phyloP scores from a whole-genome alignment of 2,329 filamentous ascomycete species.

The Claviceps cyperi region DNA sequence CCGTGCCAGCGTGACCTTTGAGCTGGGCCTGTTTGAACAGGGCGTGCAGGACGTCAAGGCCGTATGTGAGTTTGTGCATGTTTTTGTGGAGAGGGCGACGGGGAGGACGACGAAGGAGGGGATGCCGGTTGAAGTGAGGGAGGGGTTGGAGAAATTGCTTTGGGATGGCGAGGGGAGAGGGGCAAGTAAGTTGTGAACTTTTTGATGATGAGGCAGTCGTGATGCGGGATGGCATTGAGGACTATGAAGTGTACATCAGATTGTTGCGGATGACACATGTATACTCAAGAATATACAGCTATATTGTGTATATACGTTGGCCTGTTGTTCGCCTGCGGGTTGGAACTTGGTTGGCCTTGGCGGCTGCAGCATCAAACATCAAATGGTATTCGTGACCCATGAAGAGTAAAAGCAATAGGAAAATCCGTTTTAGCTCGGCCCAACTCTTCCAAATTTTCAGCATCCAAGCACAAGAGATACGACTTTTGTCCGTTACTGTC shows the following conservation, averaged over 20 bases:
- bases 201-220: too few species aligned
- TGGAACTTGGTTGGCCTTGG: neutral
- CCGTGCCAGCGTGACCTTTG: constrained; percentile 76
- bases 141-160: constrained; percentile 29
- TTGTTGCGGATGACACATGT: neutral
- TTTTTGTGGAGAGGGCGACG: constrained; percentile 67
- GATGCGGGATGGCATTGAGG: neutral
- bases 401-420: constrained; percentile 49
- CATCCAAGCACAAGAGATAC: constrained; percentile 52
- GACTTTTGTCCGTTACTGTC: constrained; percentile 44
- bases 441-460: constrained; percentile 45
- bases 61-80: constrained; percentile 75
- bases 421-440: constrained; percentile 49
- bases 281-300: neutral
- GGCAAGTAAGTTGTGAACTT: constrained; percentile 1
- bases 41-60: constrained; percentile 62
- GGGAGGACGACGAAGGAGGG: constrained; percentile 51
- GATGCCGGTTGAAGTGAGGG: constrained; percentile 45
- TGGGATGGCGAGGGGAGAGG: neutral
- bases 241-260: neutral
- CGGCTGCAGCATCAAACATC: neutral
- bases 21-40: constrained; percentile 72
- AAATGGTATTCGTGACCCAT: constrained; percentile 34
- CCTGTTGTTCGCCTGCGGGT: too few species aligned
- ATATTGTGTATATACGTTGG: too few species aligned